Base-by-base conservation (phyloP, 352 stramenopile species). In the Pythium sukuiense region DNA sequence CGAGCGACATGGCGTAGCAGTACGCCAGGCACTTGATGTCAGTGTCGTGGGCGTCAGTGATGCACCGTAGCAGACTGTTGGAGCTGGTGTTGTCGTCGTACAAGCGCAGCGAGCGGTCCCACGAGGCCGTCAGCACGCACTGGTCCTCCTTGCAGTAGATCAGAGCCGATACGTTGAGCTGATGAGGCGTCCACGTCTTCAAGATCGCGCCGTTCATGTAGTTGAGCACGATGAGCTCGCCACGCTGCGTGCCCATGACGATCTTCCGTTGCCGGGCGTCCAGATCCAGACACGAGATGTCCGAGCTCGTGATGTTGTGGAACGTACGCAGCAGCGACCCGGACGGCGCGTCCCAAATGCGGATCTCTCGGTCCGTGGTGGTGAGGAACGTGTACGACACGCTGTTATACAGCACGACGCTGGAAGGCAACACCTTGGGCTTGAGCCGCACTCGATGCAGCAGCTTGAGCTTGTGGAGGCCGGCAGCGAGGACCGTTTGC, bases 21-120 rank as follows among this genome's bases (percentile, higher is more conserved):
- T 92, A 94, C 1, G 83, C 79, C 13, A 94, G 65, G 53, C 80
- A 86, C 67, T 90, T 90, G 66, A 94, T 92, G 35, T 94, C 85
- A 2, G 70, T 76, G 26, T 91, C 82, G 29, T 94, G 85, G 0
- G 83, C 85, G 27, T 92, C 81, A 0, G 77, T 84, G 26, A 92
- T 74, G 46, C 82, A 90, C 0, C 85, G 75, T 27, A 94, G 62
- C 26, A 94, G 64, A 6, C 76, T 64, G 43, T 89, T 92, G n/a
- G 63, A 59, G 50, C 39, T 67, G 46, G 72, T 71, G 35, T 89
- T 80, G 41, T 92, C 85, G 67, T 94, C 82, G 45, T 92, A 92
- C 14, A 94, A 58, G 0, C 83, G 74, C 8, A 94, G 52, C 7
- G 83, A 90, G 16, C 81, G 81, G 35, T 94, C 85, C 85, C 83